Conservation (phyloP, 306 rosid genomes). For the Gillenia trifoliata region DNA sequence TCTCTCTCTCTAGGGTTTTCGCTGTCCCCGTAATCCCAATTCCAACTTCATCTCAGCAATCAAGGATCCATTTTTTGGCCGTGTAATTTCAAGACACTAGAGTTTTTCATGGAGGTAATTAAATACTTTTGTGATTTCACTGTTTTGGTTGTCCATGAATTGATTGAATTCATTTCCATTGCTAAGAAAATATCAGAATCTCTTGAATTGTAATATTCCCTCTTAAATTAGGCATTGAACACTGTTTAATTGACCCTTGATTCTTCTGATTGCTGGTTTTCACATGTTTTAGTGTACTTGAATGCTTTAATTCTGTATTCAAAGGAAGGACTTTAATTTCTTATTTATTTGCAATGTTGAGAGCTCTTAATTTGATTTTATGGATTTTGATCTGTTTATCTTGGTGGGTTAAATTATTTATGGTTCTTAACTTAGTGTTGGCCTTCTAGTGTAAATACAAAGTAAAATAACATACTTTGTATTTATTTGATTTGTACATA, state of each 20-base stretch:
- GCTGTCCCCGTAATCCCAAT: background rate
- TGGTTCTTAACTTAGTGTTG: background rate
- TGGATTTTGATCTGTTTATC: background rate
- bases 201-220: background rate
- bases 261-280: background rate
- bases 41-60: background rate
- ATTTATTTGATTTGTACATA: background rate
- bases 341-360: background rate
- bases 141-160: background rate
- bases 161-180: background rate
- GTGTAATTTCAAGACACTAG: background rate
- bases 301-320: background rate
- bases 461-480: too few species aligned
- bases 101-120: constrained; percentile 29
- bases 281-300: background rate
- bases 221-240: background rate
- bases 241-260: background rate
- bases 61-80: background rate
- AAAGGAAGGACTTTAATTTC: background rate
- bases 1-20: constrained; percentile 25
- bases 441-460: background rate
- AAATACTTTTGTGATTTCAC: background rate
- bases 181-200: background rate
- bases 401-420: background rate
- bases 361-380: constrained; percentile 8